Percentiles rank a stretch among this genome's conserved stretches.
phyloP scores from a whole-genome alignment of 495 filamentous ascomycete species.

The Cladorrhinum samala region DNA sequence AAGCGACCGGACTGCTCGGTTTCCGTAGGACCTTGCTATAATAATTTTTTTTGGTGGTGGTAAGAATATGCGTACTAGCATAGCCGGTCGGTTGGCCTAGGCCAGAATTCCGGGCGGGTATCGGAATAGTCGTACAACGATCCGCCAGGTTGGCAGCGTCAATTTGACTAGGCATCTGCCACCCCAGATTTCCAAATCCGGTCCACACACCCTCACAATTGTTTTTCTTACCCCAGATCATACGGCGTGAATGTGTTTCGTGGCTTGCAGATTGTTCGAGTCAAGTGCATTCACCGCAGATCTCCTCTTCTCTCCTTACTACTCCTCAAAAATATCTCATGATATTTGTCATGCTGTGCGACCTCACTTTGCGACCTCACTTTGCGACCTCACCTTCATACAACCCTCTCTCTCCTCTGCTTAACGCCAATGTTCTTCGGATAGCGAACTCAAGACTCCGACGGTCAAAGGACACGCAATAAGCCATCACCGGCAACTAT shows the following conservation, averaged over 20 bases:
- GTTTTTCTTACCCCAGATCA: not conserved
- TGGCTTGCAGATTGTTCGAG: conserved; percentile 7
- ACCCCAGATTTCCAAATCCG: conserved; percentile 4
- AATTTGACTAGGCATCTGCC: not conserved
- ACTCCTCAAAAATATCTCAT: not conserved
- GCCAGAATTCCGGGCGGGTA: conserved; percentile 11
- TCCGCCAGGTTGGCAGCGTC: conserved; percentile 4
- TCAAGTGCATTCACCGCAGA: not conserved
- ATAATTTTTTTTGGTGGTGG: conserved; percentile 7
- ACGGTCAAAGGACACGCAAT: not conserved
- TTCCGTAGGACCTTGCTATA: not conserved
- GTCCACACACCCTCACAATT: conserved; percentile 1
- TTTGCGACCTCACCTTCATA: not conserved
- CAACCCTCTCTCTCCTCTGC: not conserved
- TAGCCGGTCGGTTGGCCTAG: conserved; percentile 9
- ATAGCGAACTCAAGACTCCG: not conserved
- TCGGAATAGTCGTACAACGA: conserved; percentile 15
- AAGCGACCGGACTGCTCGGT: not conserved
- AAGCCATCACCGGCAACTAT: not conserved
- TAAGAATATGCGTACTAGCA: conserved; percentile 1
- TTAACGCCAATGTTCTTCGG: not conserved
- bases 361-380: too few relatives aligned
- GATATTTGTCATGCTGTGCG: not conserved
- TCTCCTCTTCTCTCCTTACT: not conserved
- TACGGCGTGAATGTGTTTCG: conserved; percentile 7